Evolutionary conservation across 148 eudicot species (phyloP), one percentile per base, ranked within the genome.

Genomic region (Simmondsia chinensis): DNA sequence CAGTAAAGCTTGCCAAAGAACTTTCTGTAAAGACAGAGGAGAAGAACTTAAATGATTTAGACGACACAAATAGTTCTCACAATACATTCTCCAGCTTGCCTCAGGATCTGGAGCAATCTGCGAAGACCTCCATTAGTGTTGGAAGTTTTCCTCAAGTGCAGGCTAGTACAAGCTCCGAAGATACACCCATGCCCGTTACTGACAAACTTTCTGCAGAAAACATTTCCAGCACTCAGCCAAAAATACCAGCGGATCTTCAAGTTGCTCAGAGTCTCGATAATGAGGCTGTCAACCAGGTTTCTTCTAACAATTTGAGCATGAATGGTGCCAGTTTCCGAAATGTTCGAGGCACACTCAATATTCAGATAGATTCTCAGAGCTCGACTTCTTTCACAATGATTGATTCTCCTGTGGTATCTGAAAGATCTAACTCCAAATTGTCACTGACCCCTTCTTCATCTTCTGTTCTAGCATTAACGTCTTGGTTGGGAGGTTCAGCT

Each of bases 11-110:
- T 79, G 87, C 83, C 11, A 83, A 72, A 55, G 84, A 71, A 40
- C 82, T 93, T 48, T 61, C 83, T 32, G 62, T 66, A 6, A 86
- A 73, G 59, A 39, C 72, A 15, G 96, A 93, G 73, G 96, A 93
- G 51, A 82, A 77, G 65, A 73, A 50, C 46, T 33, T 62, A 29
- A 66, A 64, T 68, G 86, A 82, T 46, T 72, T 20, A 59, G 94
- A 93, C 56, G 99, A 91, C 66, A 61, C 77, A 50, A 72, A 41
- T 66, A 82, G 94, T 57, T 93, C 99, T 46, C 89, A 80, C 38
- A 93, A 86, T 58, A 77, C 96, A 34, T 82, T 79, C 59, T 74
- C 96, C 48, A 93, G 96, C 73, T 61, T 86, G 66, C 86, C 94
- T 56, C 94, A 70, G 62, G 94, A 86, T 51, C 86, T 63, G 46